Evolutionary conservation across 2,329 filamentous ascomycete genomes (phyloP).

Genomic region (Fusarium heterosporum): DNA sequence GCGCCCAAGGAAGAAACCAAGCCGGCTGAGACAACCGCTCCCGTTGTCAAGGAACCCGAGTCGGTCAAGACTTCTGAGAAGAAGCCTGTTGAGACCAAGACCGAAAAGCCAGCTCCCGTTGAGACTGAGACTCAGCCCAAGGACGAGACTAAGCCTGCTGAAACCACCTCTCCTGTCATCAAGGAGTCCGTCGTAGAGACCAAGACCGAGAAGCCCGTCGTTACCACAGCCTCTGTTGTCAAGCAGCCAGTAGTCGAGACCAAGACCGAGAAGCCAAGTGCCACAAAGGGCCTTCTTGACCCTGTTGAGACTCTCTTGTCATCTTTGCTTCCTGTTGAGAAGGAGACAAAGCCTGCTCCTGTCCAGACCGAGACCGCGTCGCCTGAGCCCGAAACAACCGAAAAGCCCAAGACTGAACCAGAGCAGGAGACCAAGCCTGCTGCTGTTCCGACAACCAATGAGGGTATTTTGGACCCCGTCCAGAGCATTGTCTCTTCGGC

Average conservation of each 20-base stretch:
- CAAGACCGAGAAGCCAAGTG: slow-evolving; percentile 9
- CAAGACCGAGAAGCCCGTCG: background rate
- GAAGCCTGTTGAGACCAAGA: slow-evolving; percentile 26
- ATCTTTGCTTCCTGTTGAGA: slow-evolving; percentile 14
- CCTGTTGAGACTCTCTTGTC: slow-evolving; percentile 27
- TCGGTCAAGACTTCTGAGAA: slow-evolving; percentile 16
- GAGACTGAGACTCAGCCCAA: slow-evolving; percentile 12
- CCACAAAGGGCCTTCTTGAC: slow-evolving; percentile 22
- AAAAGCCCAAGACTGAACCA: slow-evolving; percentile 13
- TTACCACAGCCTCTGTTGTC: background rate
- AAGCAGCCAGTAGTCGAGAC: background rate
- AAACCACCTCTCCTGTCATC: background rate
- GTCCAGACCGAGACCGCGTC: slow-evolving; percentile 4
- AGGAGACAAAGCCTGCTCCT: slow-evolving; percentile 2
- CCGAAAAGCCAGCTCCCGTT: slow-evolving; percentile 4
- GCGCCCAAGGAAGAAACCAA: slow-evolving; percentile 29
- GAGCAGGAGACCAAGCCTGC: slow-evolving; percentile 13
- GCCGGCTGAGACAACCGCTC: slow-evolving; percentile 19
- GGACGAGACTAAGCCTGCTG: slow-evolving; percentile 1
- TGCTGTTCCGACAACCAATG: slow-evolving; percentile 17
- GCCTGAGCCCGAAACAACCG: slow-evolving; percentile 8
- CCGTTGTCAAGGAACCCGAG: slow-evolving; percentile 15
- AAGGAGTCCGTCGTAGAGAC: background rate
- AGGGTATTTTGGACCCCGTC: slow-evolving; percentile 38
- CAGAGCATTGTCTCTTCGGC: slow-evolving; percentile 33